These are phyloP conservation scores for Pterothamnion heteromorphum DNA, from an alignment of 31 red algal genomes.

Conservation along the genomic window DNA sequence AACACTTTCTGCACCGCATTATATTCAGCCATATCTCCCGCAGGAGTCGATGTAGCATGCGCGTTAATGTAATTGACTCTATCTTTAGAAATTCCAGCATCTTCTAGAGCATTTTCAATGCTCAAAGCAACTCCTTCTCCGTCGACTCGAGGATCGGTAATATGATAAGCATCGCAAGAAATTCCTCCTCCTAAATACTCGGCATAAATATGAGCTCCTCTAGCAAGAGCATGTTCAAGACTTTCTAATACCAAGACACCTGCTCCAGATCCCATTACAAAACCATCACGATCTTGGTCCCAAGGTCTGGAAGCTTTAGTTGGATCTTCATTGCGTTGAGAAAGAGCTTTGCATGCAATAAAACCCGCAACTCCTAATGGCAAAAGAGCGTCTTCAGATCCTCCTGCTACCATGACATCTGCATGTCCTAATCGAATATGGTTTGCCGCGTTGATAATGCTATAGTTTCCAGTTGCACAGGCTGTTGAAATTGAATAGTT, in stretches of 20 bases:
- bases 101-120: slow-evolving; percentile 64
- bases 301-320: slow-evolving; percentile 73
- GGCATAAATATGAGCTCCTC: slow-evolving; percentile 82
- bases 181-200: slow-evolving; percentile 90
- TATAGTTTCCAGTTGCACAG: slow-evolving; percentile 91
- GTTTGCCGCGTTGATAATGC: slow-evolving; percentile 81
- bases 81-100: slow-evolving; percentile 66
- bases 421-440: slow-evolving; percentile 84
- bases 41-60: slow-evolving; percentile 94
- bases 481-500: slow-evolving; percentile 90
- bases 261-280: slow-evolving; percentile 96
- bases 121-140: slow-evolving; percentile 69
- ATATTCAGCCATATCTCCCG: slow-evolving; percentile 91
- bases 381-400: slow-evolving; percentile 87
- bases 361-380: slow-evolving; percentile 91
- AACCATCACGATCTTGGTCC: slow-evolving; percentile 92
- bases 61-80: slow-evolving; percentile 95
- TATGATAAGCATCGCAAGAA: slow-evolving; percentile 85
- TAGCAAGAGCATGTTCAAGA: slow-evolving; percentile 82
- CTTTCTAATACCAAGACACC: slow-evolving; percentile 86
- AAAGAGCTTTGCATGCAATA: slow-evolving; percentile 85
- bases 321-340: slow-evolving; percentile 78
- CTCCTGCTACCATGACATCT: slow-evolving; percentile 83
- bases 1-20: slow-evolving; percentile 72
- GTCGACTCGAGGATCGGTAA: slow-evolving; percentile 85